Evolutionary conservation across 2,329 filamentous ascomycete species (phyloP).

Genomic region (Fusarium albidum): DNA sequence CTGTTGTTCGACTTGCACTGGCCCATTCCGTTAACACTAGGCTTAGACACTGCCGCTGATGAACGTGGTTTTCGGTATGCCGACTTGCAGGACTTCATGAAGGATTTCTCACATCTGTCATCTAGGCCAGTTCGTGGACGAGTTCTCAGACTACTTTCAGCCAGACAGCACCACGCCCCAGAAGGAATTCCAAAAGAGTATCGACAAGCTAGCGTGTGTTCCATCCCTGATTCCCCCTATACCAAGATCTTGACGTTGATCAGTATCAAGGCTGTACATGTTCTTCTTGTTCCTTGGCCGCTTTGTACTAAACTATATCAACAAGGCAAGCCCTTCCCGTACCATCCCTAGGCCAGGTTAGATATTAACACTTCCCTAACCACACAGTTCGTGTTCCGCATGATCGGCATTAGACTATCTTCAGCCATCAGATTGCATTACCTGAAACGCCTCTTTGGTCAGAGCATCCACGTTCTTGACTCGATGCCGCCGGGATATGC

Average conservation of each 20-base stretch:
- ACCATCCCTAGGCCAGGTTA: background rate
- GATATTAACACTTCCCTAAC: background rate
- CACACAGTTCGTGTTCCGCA: constrained; percentile 63
- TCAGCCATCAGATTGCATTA: constrained; percentile 71
- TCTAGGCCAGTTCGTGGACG: constrained; percentile 53
- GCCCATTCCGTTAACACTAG: constrained; percentile 3
- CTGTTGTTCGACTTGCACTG: background rate
- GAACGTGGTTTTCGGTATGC: constrained; percentile 65
- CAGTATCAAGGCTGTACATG: constrained; percentile 65
- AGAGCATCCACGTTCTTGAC: constrained; percentile 74
- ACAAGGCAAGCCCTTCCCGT: constrained; percentile 51
- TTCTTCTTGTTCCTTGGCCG: constrained; percentile 75
- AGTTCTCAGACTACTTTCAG: constrained; percentile 56
- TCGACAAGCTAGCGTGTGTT: constrained; percentile 57
- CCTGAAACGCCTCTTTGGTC: constrained; percentile 68
- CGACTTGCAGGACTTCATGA: background rate
- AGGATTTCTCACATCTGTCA: background rate
- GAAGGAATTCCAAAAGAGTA: constrained; percentile 48
- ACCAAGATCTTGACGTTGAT: background rate
- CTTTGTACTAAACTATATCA: constrained; percentile 69
- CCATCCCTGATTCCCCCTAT: background rate
- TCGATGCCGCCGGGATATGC: constrained; percentile 69
- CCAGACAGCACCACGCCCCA: constrained; percentile 42
- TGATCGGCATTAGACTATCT: constrained; percentile 69
- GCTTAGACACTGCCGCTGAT: constrained; percentile 62